Conservation (phyloP, 345 rosid species). For the Hypericum androsaemum region DNA sequence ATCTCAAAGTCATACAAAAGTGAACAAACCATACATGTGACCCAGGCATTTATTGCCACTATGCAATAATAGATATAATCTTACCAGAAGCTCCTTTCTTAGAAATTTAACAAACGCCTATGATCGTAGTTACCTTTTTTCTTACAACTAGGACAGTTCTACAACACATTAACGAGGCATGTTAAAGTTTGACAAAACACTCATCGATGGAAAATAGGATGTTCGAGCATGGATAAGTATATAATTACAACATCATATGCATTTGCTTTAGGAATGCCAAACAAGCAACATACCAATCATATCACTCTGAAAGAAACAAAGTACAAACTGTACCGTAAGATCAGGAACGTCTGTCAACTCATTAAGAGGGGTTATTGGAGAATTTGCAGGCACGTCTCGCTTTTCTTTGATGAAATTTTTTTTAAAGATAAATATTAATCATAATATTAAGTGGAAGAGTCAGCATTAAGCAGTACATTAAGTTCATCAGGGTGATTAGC, state of each 20-base stretch:
- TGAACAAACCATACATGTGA: background rate
- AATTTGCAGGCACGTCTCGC: conserved; percentile 15
- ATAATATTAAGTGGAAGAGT: too few relatives aligned
- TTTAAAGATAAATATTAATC: too few relatives aligned
- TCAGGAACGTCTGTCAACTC: conserved; percentile 29
- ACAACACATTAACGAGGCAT: conserved; percentile 11
- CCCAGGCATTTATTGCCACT: conserved; percentile 29
- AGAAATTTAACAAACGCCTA: conserved; percentile 40
- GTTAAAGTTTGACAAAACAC: background rate
- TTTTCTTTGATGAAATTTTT: conserved; percentile 26
- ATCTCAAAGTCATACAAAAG: conserved; percentile 1
- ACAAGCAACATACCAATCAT: too few relatives aligned
- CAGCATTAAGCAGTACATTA: too few relatives aligned
- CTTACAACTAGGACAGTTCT: conserved; percentile 42
- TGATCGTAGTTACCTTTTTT: conserved; percentile 35
- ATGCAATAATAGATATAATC: conserved; percentile 13
- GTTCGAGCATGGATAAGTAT: background rate
- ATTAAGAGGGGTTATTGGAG: conserved; percentile 29
- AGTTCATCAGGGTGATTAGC: too few relatives aligned
- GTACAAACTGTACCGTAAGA: conserved; percentile 31
- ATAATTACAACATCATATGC: background rate
- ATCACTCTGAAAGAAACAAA: too few relatives aligned
- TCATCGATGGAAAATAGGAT: background rate
- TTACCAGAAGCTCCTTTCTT: conserved; percentile 67
- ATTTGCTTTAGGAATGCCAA: too few relatives aligned